A percentile compares a stretch with the other conserved stretches of the same genome.
These are phyloP conservation scores for Serendipita sp. DNA, from an alignment of 768 basidiomycete genomes.

Conservation along the genomic window DNA sequence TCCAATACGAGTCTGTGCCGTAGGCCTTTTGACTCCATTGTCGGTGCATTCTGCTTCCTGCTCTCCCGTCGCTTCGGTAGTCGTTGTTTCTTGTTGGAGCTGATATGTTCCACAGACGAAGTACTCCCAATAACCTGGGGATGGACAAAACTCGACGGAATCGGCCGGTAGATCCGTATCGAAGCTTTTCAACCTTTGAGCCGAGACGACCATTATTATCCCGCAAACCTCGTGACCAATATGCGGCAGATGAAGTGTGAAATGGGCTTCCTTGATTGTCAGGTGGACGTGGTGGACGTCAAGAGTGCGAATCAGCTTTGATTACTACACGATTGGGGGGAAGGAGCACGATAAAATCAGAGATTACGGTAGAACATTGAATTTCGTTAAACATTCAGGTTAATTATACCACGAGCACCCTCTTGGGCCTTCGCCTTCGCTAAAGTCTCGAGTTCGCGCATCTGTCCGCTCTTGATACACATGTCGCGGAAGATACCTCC, in stretches of 20 bases:
- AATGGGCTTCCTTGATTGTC: no score
- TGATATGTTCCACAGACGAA: constrained; percentile 89
- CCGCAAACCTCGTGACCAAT: no score
- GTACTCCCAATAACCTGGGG: constrained; percentile 36
- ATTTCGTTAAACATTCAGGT: no score
- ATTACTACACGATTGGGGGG: no score
- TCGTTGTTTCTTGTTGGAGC: constrained; percentile 13
- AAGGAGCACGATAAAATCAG: no score
- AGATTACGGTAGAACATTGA: no score
- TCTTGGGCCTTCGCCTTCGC: neutral
- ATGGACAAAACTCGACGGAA: constrained; percentile 81
- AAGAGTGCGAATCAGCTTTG: no score
- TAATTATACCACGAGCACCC: no score
- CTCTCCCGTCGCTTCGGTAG: neutral
- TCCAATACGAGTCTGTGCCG: neutral
- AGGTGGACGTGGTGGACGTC: no score
- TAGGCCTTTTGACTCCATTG: constrained; percentile 7
- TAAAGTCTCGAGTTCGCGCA: neutral
- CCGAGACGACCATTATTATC: no score
- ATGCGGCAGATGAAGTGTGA: no score
- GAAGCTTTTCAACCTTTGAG: constrained; percentile 11
- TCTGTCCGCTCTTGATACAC: constrained; percentile 37
- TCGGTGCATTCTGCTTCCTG: constrained; percentile 37
- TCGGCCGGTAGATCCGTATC: constrained; percentile 80
- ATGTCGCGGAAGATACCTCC: constrained; percentile 40